phyloP scores from a whole-genome alignment of 164 flowering plant genomes.

The Cinnamomum chago region DNA sequence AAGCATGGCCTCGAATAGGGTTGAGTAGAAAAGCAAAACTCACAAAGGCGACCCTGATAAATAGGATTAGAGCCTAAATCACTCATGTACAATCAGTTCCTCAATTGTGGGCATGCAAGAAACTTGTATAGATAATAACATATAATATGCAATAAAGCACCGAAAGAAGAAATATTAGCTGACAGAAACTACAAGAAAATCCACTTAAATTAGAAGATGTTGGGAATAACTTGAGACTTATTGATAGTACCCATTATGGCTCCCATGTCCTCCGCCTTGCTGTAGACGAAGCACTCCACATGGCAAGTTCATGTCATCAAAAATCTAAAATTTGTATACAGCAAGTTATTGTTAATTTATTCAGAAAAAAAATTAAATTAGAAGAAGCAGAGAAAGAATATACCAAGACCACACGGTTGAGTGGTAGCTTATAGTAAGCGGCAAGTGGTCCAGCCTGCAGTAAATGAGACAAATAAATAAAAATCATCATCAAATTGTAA shows the following conservation, averaged over 20 bases:
- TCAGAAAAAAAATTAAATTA: not conserved
- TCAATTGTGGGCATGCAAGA: no score
- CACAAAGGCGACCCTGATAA: no score
- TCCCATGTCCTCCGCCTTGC: conserved; percentile 67
- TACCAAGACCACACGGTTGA: conserved; percentile 90
- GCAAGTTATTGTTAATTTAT: not conserved
- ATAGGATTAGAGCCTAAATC: no score
- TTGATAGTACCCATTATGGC: conserved; percentile 78
- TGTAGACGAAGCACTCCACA: conserved; percentile 94
- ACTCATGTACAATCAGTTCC: no score
- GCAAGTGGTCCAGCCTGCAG: conserved; percentile 86
- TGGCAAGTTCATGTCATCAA: conserved; percentile 89
- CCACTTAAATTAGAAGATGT: not conserved
- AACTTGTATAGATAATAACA: no score
- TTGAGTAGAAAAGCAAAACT: no score
- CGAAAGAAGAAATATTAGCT: not conserved
- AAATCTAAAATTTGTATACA: conserved; percentile 38
- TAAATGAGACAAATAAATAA: conserved; percentile 1
- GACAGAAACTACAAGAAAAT: not conserved
- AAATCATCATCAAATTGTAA: not conserved
- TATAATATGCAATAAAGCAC: not conserved
- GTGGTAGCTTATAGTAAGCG: conserved; percentile 91
- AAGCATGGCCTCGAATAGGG: no score
- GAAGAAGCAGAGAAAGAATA: not conserved
- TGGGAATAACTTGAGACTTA: not conserved